phyloP scores from a whole-genome alignment of 2,329 filamentous ascomycete species.

The Aspergillus clavatus region DNA sequence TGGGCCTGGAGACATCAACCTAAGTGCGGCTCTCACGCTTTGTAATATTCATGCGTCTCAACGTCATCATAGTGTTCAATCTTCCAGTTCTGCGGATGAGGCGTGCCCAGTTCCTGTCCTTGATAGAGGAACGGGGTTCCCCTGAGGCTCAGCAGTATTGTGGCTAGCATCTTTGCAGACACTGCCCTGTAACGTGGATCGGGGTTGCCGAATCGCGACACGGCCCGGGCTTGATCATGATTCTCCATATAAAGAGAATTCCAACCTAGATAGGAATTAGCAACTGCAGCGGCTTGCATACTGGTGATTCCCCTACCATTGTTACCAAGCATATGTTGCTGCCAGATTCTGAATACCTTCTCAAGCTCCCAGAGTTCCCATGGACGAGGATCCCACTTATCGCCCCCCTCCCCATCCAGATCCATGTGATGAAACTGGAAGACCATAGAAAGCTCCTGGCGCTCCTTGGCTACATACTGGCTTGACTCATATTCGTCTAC shows the following conservation, averaged over 20 bases:
- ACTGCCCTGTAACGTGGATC: slow-evolving; percentile 40
- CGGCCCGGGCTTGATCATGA: slow-evolving; percentile 55
- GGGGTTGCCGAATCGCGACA: slow-evolving; percentile 50
- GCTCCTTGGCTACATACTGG: slow-evolving; percentile 54
- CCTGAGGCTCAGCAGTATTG: slow-evolving; percentile 43
- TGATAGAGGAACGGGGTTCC: slow-evolving; percentile 56
- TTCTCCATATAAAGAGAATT: slow-evolving; percentile 59
- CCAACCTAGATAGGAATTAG: slow-evolving; percentile 40
- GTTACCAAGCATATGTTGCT: slow-evolving; percentile 18
- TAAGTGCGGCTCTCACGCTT: slow-evolving; percentile 31
- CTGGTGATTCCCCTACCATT: slow-evolving; percentile 6
- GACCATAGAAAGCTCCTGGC: slow-evolving; percentile 62
- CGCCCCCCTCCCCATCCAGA: slow-evolving; percentile 12
- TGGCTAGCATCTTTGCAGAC: slow-evolving; percentile 50
- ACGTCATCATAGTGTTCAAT: slow-evolving; percentile 39
- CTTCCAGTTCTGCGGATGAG: slow-evolving; percentile 48
- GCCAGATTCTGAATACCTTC: slow-evolving; percentile 11
- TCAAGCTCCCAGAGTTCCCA: slow-evolving; percentile 14
- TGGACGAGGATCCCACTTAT: slow-evolving; percentile 22
- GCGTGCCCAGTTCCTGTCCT: slow-evolving; percentile 56
- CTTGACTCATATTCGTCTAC: slow-evolving; percentile 55
- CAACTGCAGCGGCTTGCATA: not conserved
- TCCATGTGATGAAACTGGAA: slow-evolving; percentile 47
- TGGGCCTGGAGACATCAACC: slow-evolving; percentile 45
- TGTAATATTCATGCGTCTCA: slow-evolving; percentile 47